phyloP scores from a whole-genome alignment of 768 basidiomycete species.

The Paxillus ammoniavirescens region DNA sequence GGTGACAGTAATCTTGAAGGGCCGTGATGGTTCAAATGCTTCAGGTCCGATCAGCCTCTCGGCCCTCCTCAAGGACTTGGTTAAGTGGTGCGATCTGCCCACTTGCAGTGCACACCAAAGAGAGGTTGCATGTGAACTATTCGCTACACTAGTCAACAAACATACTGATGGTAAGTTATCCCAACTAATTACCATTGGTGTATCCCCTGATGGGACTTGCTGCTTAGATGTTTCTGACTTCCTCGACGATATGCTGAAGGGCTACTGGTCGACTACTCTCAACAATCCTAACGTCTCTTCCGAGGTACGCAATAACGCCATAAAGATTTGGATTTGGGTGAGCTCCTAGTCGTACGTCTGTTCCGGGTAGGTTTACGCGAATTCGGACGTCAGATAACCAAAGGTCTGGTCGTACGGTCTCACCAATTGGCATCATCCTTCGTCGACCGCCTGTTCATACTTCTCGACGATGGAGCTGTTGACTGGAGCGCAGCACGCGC shows the following conservation, averaged over 20 bases:
- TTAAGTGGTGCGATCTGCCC: conserved; percentile 57
- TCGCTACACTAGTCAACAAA: conserved; percentile 80
- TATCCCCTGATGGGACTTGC: not conserved
- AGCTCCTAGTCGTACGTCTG: conserved; percentile 10
- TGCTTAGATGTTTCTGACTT: conserved; percentile 47
- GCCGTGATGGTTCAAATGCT: not conserved
- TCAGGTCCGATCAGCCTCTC: conserved; percentile 50
- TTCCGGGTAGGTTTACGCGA: not conserved
- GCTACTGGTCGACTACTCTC: conserved; percentile 52
- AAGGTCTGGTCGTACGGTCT: conserved; percentile 75
- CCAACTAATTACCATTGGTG: not conserved
- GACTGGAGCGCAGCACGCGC: conserved; percentile 74
- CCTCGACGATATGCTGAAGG: conserved; percentile 38
- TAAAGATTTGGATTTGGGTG: conserved; percentile 73
- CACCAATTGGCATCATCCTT: conserved; percentile 57
- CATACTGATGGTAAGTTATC: conserved; percentile 53
- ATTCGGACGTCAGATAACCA: conserved; percentile 55
- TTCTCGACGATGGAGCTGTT: conserved; percentile 65
- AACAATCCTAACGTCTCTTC: conserved; percentile 27
- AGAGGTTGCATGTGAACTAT: conserved; percentile 52
- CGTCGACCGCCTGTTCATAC: conserved; percentile 62
- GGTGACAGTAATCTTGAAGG: conserved; percentile 35
- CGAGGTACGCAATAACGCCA: conserved; percentile 47
- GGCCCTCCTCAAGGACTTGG: conserved; percentile 50
- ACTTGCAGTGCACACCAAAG: conserved; percentile 51